Conservation (phyloP, 2,329 filamentous ascomycete genomes). For the Colletotrichum plurivorum region DNA sequence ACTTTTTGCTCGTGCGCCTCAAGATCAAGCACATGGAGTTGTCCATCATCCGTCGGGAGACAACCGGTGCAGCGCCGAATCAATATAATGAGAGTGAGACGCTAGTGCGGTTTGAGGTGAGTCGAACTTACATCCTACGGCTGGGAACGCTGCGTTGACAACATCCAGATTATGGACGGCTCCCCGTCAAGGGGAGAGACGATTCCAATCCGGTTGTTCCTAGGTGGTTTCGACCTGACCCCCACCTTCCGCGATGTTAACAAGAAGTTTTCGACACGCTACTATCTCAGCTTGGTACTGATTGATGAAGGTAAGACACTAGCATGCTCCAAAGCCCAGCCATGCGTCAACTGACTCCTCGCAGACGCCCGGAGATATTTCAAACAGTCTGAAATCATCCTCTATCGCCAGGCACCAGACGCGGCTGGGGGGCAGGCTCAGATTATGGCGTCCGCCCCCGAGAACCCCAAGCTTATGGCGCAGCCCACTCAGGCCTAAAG, state of each 20-base stretch:
- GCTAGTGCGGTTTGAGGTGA: slow-evolving; percentile 92
- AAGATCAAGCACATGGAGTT: slow-evolving; percentile 99
- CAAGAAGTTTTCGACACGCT: slow-evolving; percentile 99
- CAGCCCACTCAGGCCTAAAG: slow-evolving; percentile 43
- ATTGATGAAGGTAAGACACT: slow-evolving; percentile 85
- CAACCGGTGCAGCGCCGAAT: slow-evolving; percentile 95
- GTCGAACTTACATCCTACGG: slow-evolving; percentile 15
- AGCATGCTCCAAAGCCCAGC: neutral
- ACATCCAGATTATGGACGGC: slow-evolving; percentile 91
- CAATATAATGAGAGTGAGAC: slow-evolving; percentile 99
- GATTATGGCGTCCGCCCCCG: slow-evolving; percentile 57
- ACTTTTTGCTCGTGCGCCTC: slow-evolving; percentile 94
- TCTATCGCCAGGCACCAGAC: slow-evolving; percentile 86
- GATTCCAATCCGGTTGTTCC: slow-evolving; percentile 96
- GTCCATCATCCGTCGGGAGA: slow-evolving; percentile 96
- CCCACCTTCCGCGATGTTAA: slow-evolving; percentile 99
- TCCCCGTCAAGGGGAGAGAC: slow-evolving; percentile 96
- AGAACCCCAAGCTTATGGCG: slow-evolving; percentile 61
- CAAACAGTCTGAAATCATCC: slow-evolving; percentile 98
- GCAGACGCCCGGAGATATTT: slow-evolving; percentile 96
- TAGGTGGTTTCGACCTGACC: slow-evolving; percentile 96
- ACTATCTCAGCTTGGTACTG: slow-evolving; percentile 95
- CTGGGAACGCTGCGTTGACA: slow-evolving; percentile 24
- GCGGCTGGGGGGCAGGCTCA: slow-evolving; percentile 58
- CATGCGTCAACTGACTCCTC: slow-evolving; percentile 38